Conservation (phyloP, 164 flowering plant species). For the Tinospora cordifolia region DNA sequence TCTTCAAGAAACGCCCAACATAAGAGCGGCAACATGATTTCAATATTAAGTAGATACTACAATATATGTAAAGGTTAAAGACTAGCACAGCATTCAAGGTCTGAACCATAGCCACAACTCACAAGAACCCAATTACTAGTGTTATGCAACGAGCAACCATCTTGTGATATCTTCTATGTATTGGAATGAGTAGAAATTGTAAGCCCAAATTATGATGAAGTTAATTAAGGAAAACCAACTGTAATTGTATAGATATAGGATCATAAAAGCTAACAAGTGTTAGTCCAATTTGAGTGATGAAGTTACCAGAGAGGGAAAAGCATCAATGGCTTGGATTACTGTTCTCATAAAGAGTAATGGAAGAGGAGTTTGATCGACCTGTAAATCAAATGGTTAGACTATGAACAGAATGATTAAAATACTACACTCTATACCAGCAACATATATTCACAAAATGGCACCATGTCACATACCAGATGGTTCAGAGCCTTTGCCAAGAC, state of each 20-base stretch:
- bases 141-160: not conserved
- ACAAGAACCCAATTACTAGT: not conserved
- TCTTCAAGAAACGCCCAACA: too few species aligned
- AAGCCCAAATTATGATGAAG: not conserved
- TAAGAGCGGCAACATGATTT: too few species aligned
- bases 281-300: not conserved
- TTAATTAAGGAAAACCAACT: not conserved
- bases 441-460: not conserved
- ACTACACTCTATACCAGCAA: not conserved
- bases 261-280: not conserved
- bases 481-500: slow-evolving; percentile 85
- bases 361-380: slow-evolving; percentile 88
- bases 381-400: slow-evolving; percentile 16
- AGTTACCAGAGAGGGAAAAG: slow-evolving; percentile 86
- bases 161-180: not conserved
- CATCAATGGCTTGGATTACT: slow-evolving; percentile 93
- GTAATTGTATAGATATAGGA: not conserved
- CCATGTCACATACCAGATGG: slow-evolving; percentile 58
- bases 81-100: not conserved
- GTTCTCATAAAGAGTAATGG: slow-evolving; percentile 97
- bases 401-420: not conserved
- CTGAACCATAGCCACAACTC: not conserved
- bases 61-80: not conserved
- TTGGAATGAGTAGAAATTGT: not conserved
- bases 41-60: not conserved